Percentiles rank a stretch among this genome's conserved stretches.
These are phyloP conservation scores for Candida patagonica DNA, from an alignment of 805 yeast genomes.

Conservation along the genomic window DNA sequence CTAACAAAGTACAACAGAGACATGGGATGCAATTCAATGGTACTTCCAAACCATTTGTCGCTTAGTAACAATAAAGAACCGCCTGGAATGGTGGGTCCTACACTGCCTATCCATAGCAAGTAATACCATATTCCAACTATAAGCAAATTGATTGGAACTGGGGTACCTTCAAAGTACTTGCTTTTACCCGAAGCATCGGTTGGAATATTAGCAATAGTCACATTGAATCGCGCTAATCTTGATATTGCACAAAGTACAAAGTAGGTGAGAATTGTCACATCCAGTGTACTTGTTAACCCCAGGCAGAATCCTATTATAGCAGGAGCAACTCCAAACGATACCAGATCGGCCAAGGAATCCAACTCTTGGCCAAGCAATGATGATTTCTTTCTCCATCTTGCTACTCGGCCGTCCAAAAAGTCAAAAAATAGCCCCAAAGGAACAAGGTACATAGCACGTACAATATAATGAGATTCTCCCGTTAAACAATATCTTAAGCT, in stretches of 20 bases:
- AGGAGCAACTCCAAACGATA: conserved; percentile 93
- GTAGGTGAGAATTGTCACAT: conserved; percentile 63
- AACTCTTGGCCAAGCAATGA: conserved; percentile 95
- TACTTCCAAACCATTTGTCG: conserved; percentile 37
- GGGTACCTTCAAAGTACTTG: conserved; percentile 90
- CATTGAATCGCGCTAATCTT: conserved; percentile 90
- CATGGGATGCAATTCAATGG: conserved; percentile 68
- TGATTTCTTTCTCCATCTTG: conserved; percentile 84
- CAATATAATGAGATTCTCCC: conserved; percentile 45
- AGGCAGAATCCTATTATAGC: conserved; percentile 85
- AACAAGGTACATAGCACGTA: conserved; percentile 83
- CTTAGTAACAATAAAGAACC: conserved; percentile 34
- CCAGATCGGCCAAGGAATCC: conserved; percentile 90
- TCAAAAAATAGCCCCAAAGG: conserved; percentile 91
- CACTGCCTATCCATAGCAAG: conserved; percentile 44
- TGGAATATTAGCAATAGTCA: conserved; percentile 86
- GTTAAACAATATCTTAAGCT: conserved; percentile 73
- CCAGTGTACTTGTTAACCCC: conserved; percentile 80
- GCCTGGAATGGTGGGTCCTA: conserved; percentile 46
- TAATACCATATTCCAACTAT: conserved; percentile 67
- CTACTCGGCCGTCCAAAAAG: conserved; percentile 95
- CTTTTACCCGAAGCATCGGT: conserved; percentile 83
- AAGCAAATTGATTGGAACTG: conserved; percentile 80
- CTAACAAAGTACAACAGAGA: conserved; percentile 57
- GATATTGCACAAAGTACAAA: conserved; percentile 92